phyloP scores from a whole-genome alignment of 2,329 filamentous ascomycete genomes.

The Calonectria leucothoes region DNA sequence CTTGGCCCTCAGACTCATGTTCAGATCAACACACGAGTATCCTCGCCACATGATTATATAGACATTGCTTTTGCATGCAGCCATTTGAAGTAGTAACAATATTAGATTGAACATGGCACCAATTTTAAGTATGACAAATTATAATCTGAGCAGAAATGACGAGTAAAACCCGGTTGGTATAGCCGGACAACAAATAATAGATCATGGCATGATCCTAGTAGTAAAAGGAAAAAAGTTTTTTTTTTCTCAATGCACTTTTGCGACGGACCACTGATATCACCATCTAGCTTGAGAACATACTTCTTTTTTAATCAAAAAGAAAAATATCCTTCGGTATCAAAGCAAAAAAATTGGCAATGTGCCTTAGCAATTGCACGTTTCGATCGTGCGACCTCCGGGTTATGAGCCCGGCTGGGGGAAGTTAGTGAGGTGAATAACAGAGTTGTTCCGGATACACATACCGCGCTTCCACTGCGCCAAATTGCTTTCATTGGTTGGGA shows the following conservation, averaged over 20 bases:
- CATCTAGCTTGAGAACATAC: neutral
- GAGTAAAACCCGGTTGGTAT: neutral
- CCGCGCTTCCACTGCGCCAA: constrained; percentile 21
- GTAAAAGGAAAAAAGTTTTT: no score
- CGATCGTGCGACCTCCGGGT: constrained; percentile 24
- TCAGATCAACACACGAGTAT: neutral
- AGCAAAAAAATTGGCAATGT: constrained; percentile 14
- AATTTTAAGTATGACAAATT: no score
- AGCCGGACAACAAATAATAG: no score
- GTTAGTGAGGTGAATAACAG: neutral
- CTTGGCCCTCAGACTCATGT: neutral
- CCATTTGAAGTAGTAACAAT: neutral
- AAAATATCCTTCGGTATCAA: constrained; percentile 10
- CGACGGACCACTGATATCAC: neutral
- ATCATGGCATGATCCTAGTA: no score
- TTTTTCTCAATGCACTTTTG: no score
- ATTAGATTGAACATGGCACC: no score
- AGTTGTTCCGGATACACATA: neutral
- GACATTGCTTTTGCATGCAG: neutral
- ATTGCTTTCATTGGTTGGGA: constrained; percentile 5
- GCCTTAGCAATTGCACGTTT: constrained; percentile 42
- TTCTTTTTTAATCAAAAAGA: constrained; percentile 5
- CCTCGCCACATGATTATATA: neutral
- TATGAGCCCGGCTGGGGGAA: constrained; percentile 16
- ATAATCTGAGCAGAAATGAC: no score